Conservation (phyloP, 805 yeast species). For the Candida lessepsii region DNA sequence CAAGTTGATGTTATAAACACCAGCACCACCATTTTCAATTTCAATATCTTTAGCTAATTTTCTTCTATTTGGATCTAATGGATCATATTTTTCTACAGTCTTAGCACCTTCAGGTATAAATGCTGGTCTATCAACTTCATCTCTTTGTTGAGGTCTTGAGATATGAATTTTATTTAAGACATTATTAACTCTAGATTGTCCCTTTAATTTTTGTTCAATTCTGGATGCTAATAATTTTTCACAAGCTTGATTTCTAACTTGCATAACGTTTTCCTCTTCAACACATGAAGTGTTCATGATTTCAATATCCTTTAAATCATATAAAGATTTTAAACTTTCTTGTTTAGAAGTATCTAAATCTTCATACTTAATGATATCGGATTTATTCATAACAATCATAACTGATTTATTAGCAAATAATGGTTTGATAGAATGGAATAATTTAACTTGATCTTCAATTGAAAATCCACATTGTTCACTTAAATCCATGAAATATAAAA, state of each 20-base stretch:
- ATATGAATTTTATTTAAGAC: constrained; percentile 95
- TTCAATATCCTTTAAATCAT: constrained; percentile 77
- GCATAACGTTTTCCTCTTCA: constrained; percentile 93
- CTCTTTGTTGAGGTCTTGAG: constrained; percentile 85
- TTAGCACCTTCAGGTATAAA: constrained; percentile 77
- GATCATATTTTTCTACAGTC: constrained; percentile 63
- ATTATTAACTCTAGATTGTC: constrained; percentile 81
- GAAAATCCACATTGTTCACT: constrained; percentile 99
- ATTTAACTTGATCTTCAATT: constrained; percentile 93
- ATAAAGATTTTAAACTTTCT: constrained; percentile 63
- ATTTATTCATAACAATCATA: constrained; percentile 91
- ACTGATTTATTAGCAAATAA: constrained; percentile 96
- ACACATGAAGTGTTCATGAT: constrained; percentile 91
- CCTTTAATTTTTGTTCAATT: constrained; percentile 94
- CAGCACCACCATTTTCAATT: constrained; percentile 97
- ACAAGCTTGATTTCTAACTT: constrained; percentile 94
- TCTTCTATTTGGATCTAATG: constrained; percentile 78
- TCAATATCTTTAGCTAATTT: constrained; percentile 84
- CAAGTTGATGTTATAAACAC: constrained; percentile 91
- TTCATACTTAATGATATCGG: constrained; percentile 83
- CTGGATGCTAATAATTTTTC: constrained; percentile 93
- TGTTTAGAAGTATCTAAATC: constrained; percentile 78
- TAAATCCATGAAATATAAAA: constrained; percentile 95
- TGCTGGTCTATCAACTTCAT: constrained; percentile 77
- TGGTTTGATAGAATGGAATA: constrained; percentile 96